Evolutionary conservation across 192 early-diverging fungal genomes (phyloP).

Genomic region (Cetraspora pellucida): DNA sequence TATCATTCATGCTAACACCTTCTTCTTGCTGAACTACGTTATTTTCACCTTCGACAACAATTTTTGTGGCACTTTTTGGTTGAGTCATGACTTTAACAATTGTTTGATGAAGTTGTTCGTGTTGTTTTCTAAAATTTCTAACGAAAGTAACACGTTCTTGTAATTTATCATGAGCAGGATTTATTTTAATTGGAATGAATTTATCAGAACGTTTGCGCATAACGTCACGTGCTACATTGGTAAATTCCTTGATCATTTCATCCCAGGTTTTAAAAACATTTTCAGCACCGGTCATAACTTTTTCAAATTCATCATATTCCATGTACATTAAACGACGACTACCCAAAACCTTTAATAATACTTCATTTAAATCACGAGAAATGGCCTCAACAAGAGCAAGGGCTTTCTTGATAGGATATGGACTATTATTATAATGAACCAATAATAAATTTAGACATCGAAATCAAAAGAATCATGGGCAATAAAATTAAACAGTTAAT

Average conservation of each 20-base stretch:
- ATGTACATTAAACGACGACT: conserved; percentile 92
- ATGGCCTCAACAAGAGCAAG: conserved; percentile 94
- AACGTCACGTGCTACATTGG: conserved; percentile 91
- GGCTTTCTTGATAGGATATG: conserved; percentile 90
- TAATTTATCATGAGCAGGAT: conserved; percentile 84
- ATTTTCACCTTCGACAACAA: conserved; percentile 39
- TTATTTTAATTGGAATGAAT: conserved; percentile 95
- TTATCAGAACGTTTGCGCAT: conserved; percentile 88
- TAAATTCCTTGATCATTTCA: conserved; percentile 92
- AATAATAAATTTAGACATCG: background rate
- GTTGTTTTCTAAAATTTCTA: conserved; percentile 90
- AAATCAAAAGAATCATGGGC: background rate
- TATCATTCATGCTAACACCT: conserved; percentile 60
- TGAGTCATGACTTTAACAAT: conserved; percentile 90
- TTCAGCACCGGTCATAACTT: conserved; percentile 78
- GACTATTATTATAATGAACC: conserved; percentile 37
- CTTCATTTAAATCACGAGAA: conserved; percentile 92
- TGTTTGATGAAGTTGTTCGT: conserved; percentile 97
- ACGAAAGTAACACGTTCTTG: conserved; percentile 94
- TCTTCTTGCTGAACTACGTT: conserved; percentile 50
- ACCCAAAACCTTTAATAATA: conserved; percentile 85
- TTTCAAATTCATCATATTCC: conserved; percentile 91
- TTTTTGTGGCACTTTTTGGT: conserved; percentile 51
- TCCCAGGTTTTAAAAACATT: conserved; percentile 94
- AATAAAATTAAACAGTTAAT: conserved; percentile 22